A percentile compares a stretch with the other conserved stretches of the same genome.
These are phyloP conservation scores for Triticum urartu DNA, from an alignment of 176 grass and related monocot species.

Conservation along the genomic window DNA sequence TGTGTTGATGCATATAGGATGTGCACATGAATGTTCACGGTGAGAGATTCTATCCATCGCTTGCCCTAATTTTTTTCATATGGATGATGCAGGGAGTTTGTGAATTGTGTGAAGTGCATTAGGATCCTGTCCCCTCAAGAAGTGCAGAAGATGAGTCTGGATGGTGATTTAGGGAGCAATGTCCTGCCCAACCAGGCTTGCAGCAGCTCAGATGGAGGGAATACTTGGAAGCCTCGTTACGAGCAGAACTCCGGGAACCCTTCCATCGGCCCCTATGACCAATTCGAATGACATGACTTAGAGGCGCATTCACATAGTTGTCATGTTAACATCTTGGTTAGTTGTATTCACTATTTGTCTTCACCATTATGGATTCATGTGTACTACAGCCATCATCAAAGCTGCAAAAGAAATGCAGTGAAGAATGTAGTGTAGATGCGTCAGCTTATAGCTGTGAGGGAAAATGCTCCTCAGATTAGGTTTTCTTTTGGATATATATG, in stretches of 20 bases:
- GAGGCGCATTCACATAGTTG: slow-evolving; percentile 14
- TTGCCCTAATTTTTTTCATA: slow-evolving; percentile 9
- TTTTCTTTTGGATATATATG: slow-evolving; percentile 37
- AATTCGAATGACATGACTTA: slow-evolving; percentile 60
- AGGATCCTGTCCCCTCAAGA: slow-evolving; percentile 96
- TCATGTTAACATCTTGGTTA: not conserved
- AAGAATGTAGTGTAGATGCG: slow-evolving; percentile 22
- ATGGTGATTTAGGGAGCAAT: slow-evolving; percentile 78
- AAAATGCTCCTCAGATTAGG: slow-evolving; percentile 29
- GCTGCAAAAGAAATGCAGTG: not conserved
- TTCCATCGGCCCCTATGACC: slow-evolving; percentile 63
- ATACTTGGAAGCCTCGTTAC: slow-evolving; percentile 65
- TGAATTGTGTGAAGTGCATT: slow-evolving; percentile 86
- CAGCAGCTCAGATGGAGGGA: slow-evolving; percentile 88
- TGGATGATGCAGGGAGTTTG: slow-evolving; percentile 80
- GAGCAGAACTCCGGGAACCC: slow-evolving; percentile 73
- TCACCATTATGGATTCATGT: slow-evolving; percentile 4
- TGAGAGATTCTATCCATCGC: slow-evolving; percentile 1
- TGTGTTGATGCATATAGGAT: not conserved
- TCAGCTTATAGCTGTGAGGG: slow-evolving; percentile 27
- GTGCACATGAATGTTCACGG: not conserved
- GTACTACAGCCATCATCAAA: not conserved
- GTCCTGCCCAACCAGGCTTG: slow-evolving; percentile 77
- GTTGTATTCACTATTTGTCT: not conserved
- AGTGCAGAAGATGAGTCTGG: slow-evolving; percentile 94